Percentiles rank a stretch among this genome's conserved stretches.
Conservation (phyloP, 2,329 filamentous ascomycete genomes). For the Lasiodiplodia sp. region DNA sequence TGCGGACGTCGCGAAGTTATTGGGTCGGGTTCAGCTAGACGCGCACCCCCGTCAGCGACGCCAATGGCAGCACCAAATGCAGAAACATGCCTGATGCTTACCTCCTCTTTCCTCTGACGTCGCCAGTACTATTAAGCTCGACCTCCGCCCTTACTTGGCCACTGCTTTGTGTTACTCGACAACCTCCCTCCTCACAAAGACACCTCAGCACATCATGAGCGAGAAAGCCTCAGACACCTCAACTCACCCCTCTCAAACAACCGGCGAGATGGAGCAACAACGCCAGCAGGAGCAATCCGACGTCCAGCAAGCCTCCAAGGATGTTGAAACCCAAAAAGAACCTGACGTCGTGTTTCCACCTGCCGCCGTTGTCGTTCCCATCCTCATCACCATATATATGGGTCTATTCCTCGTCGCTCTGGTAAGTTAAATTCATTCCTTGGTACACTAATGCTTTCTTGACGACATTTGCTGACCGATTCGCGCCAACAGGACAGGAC, state of each 20-base stretch:
- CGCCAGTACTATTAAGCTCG: not conserved
- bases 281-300: not conserved
- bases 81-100: not conserved
- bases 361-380: slow-evolving; percentile 10
- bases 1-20: not conserved
- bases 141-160: not conserved
- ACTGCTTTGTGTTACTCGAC: not conserved
- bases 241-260: not conserved
- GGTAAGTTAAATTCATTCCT: not conserved
- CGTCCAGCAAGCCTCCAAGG: not conserved
- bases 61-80: not conserved
- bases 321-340: slow-evolving; percentile 7
- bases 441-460: not conserved
- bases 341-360: slow-evolving; percentile 3
- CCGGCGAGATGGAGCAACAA: not conserved
- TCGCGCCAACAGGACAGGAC: slow-evolving; percentile 22
- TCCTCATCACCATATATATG: slow-evolving; percentile 9
- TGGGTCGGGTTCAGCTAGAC: not conserved
- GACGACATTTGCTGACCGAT: not conserved
- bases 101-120: not conserved
- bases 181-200: not conserved
- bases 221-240: not conserved
- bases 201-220: not conserved
- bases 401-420: slow-evolving; percentile 27
- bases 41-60: slow-evolving; percentile 1